These are phyloP conservation scores for Colletotrichum euphorbiae DNA, from an alignment of 2,329 filamentous ascomycete genomes.

Conservation along the genomic window DNA sequence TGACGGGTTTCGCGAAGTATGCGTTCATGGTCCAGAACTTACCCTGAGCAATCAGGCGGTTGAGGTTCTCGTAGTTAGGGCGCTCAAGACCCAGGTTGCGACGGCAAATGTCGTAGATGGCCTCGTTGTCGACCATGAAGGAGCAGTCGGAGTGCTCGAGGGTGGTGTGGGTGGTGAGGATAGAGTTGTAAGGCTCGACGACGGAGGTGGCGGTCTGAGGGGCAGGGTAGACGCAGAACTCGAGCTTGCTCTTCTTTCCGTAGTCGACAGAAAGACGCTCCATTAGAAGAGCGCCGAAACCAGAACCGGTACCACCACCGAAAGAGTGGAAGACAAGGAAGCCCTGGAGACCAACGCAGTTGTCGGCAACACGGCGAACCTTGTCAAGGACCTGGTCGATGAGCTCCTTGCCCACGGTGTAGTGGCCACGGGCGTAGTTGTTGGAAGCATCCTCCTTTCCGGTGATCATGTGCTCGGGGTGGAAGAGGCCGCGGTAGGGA, in stretches of 20 bases:
- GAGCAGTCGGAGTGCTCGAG: constrained; percentile 99
- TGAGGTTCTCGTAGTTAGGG: constrained; percentile 98
- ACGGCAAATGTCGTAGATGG: constrained; percentile 99
- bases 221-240: constrained; percentile 99
- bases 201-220: constrained; percentile 97
- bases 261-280: constrained; percentile 99
- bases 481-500: constrained; percentile 95
- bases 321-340: constrained; percentile 99
- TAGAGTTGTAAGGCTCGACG: constrained; percentile 99
- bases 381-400: constrained; percentile 98
- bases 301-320: constrained; percentile 97
- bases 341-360: constrained; percentile 97
- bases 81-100: constrained; percentile 97
- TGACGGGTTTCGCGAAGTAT: constrained; percentile 24
- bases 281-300: constrained; percentile 98
- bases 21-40: constrained; percentile 42
- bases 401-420: constrained; percentile 99
- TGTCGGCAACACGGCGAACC: constrained; percentile 96
- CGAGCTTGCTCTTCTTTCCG: constrained; percentile 99
- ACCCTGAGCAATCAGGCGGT: constrained; percentile 98
- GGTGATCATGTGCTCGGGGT: constrained; percentile 99
- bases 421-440: constrained; percentile 99
- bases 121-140: constrained; percentile 99
- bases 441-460: constrained; percentile 99
- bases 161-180: constrained; percentile 98